Conservation (phyloP, 2,329 filamentous ascomycete species). For the Sporothrix protearum region DNA sequence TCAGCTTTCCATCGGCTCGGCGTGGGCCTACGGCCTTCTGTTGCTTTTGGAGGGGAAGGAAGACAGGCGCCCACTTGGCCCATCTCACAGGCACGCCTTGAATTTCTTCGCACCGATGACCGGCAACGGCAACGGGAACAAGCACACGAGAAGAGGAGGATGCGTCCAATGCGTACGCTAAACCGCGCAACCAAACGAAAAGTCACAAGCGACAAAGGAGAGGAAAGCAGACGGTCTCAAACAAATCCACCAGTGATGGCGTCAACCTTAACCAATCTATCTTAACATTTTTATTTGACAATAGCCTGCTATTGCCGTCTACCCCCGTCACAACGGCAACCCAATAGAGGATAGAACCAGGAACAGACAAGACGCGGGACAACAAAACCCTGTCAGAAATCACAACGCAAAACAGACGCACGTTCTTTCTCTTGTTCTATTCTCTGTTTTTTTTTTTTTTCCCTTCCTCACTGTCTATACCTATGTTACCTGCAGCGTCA, state of each 20-base stretch:
- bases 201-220: neutral
- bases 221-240: neutral
- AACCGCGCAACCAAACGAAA: too few species aligned
- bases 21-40: neutral
- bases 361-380: neutral
- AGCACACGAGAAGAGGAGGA: neutral
- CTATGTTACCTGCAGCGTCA: neutral
- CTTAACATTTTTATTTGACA: neutral
- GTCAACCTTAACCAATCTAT: neutral
- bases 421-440: neutral
- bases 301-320: neutral
- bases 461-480: neutral
- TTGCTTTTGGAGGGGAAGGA: neutral
- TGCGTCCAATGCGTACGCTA: too few species aligned
- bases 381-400: neutral
- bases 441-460: neutral
- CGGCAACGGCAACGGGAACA: constrained; percentile 9
- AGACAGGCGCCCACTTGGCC: neutral
- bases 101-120: constrained; percentile 17
- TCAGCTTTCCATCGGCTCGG: constrained; percentile 2
- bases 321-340: neutral
- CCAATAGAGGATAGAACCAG: neutral
- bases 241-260: neutral
- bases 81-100: constrained; percentile 4
- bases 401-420: neutral